Percentiles rank a stretch among this genome's conserved stretches.
Conservation (phyloP, 2,329 filamentous ascomycete genomes). For the Apiospora sp. region DNA sequence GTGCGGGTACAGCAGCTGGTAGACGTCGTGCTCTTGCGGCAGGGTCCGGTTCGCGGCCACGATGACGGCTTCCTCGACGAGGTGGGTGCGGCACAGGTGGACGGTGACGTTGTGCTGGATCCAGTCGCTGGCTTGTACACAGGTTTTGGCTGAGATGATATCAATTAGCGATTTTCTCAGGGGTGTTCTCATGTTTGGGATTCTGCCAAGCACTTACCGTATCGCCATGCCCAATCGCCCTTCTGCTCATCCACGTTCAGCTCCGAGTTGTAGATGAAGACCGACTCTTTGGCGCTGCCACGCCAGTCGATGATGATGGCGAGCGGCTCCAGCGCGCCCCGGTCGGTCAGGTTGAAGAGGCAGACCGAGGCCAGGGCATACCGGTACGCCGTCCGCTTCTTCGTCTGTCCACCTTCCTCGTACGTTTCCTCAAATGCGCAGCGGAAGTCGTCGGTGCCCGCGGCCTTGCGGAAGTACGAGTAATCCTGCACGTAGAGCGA, state of each 20-base stretch:
- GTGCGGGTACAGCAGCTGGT: constrained; percentile 52
- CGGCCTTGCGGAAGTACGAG: constrained; percentile 51
- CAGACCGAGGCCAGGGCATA: constrained; percentile 50
- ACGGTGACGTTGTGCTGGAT: constrained; percentile 54
- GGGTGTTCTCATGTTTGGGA: neutral
- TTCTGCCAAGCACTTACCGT: too few species aligned
- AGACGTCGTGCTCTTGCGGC: constrained; percentile 51
- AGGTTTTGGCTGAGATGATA: constrained; percentile 49
- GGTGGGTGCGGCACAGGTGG: constrained; percentile 54
- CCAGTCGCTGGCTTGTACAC: constrained; percentile 57
- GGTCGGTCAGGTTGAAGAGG: constrained; percentile 51
- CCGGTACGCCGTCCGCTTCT: constrained; percentile 37
- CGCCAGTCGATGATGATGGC: constrained; percentile 58
- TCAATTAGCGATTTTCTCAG: neutral
- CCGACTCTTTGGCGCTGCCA: constrained; percentile 49
- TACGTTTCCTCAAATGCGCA: constrained; percentile 35
- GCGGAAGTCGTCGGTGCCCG: neutral
- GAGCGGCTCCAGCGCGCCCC: constrained; percentile 56
- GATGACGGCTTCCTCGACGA: constrained; percentile 58
- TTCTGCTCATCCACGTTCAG: constrained; percentile 45
- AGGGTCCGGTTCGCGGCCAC: constrained; percentile 54
- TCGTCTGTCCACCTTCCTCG: constrained; percentile 38
- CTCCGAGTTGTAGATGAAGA: constrained; percentile 58
- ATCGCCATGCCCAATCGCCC: constrained; percentile 59
- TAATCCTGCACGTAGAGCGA: constrained; percentile 54